A percentile compares a stretch with the other conserved stretches of the same genome.
phyloP scores from a whole-genome alignment of 768 basidiomycete genomes.

The Tylopilus cervinicoccineus region DNA sequence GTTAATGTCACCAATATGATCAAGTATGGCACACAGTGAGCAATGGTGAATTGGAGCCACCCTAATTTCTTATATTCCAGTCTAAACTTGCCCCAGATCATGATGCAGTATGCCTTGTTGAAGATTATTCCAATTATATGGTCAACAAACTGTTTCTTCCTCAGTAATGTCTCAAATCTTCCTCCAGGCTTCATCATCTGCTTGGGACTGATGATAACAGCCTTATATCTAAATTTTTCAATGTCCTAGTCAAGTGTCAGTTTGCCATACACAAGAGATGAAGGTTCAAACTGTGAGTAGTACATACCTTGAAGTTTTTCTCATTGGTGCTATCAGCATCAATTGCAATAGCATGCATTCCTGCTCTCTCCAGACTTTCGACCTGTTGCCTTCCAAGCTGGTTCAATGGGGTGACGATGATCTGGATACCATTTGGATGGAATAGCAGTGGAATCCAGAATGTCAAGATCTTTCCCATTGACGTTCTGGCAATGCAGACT shows the following conservation, averaged over 20 bases:
- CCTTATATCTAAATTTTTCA: neutral
- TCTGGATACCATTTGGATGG: neutral
- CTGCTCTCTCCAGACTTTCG: neutral
- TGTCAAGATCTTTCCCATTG: neutral
- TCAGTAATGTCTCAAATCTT: neutral
- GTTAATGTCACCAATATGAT: neutral
- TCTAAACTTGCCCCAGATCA: neutral
- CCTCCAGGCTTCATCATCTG: neutral
- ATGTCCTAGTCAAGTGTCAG: neutral
- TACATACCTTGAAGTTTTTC: neutral
- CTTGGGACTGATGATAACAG: neutral
- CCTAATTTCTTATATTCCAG: neutral
- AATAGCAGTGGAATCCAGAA: neutral
- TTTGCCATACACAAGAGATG: neutral
- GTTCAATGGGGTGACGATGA: neutral
- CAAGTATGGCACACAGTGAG: neutral
- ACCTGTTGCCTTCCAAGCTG: neutral
- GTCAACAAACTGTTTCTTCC: neutral
- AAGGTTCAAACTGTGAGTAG: neutral
- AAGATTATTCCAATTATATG: neutral
- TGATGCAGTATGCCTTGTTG: conserved; percentile 10
- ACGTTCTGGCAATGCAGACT: neutral
- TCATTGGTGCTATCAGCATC: neutral
- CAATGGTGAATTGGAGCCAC: neutral
- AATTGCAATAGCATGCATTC: neutral